A percentile compares a stretch with the other conserved stretches of the same genome.
These are phyloP conservation scores for Nidula microcarpa DNA, from an alignment of 768 basidiomycete genomes.

Conservation along the genomic window DNA sequence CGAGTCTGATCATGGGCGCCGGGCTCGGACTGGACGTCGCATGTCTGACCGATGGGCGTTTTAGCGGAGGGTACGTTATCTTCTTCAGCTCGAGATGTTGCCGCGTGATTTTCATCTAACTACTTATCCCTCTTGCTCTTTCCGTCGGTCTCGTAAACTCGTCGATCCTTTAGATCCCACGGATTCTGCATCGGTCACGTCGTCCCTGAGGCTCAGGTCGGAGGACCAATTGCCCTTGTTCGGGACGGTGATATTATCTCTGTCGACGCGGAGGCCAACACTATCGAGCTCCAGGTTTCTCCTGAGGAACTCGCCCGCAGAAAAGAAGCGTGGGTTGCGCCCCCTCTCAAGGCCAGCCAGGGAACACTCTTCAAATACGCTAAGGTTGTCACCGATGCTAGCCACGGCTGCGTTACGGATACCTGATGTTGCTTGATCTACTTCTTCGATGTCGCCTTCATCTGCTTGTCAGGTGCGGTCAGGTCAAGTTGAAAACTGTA, in stretches of 20 bases:
- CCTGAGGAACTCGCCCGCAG: slow-evolving; percentile 77
- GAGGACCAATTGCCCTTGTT: slow-evolving; percentile 90
- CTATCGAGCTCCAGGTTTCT: slow-evolving; percentile 73
- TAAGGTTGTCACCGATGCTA: slow-evolving; percentile 86
- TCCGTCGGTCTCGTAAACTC: neutral
- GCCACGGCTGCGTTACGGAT: slow-evolving; percentile 90
- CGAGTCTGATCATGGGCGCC: slow-evolving; percentile 97
- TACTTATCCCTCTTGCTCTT: neutral
- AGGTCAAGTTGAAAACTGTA: no score
- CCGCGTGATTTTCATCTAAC: neutral
- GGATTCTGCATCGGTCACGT: slow-evolving; percentile 98
- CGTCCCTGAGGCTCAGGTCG: slow-evolving; percentile 92
- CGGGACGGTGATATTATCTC: slow-evolving; percentile 84
- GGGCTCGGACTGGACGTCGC: slow-evolving; percentile 95
- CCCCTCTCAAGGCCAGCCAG: slow-evolving; percentile 78
- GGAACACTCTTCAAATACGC: slow-evolving; percentile 90
- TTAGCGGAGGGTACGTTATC: slow-evolving; percentile 85
- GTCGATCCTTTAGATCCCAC: slow-evolving; percentile 64
- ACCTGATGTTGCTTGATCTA: slow-evolving; percentile 35
- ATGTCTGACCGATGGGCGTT: slow-evolving; percentile 95
- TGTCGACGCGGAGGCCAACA: slow-evolving; percentile 86
- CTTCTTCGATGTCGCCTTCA: neutral
- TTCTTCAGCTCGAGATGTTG: slow-evolving; percentile 4
- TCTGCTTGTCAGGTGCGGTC: no score
- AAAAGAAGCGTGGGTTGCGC: slow-evolving; percentile 72